These are phyloP conservation scores for Trichophyton schoenleinii DNA, from an alignment of 2,329 filamentous ascomycete genomes.

Conservation along the genomic window DNA sequence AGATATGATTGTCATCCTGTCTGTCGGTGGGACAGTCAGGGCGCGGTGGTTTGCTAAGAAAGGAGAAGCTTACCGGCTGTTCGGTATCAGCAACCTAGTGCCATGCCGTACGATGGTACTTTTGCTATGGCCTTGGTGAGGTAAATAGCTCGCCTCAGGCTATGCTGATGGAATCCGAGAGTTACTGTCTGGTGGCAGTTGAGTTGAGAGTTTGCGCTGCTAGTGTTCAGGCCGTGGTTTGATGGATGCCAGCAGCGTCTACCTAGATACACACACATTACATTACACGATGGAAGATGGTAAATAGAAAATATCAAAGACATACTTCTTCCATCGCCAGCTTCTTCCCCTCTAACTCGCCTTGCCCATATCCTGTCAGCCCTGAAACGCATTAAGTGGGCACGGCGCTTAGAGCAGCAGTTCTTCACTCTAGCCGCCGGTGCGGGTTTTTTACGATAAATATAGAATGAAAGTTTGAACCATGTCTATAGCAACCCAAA, in stretches of 20 bases:
- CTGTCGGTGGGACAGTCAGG: neutral
- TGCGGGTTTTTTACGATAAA: neutral
- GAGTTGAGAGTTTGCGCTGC: neutral
- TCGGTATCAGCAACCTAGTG: neutral
- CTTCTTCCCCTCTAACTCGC: no score
- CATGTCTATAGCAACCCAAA: neutral
- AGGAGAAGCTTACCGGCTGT: neutral
- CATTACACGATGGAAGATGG: neutral
- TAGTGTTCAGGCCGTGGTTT: neutral
- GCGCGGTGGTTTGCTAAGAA: neutral
- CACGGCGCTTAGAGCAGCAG: neutral
- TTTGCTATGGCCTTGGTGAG: neutral
- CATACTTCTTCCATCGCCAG: neutral
- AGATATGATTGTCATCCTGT: neutral
- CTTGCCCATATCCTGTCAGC: neutral
- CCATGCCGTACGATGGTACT: neutral
- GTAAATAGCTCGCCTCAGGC: neutral
- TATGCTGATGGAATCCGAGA: neutral
- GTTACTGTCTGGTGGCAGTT: neutral
- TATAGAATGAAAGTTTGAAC: neutral
- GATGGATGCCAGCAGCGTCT: neutral
- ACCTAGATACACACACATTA: neutral
- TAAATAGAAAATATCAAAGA: neutral
- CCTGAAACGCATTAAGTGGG: neutral
- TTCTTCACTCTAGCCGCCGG: neutral